Evolutionary conservation across 441 rosid genomes (phyloP).

Genomic region (Biscutella auriculata): DNA sequence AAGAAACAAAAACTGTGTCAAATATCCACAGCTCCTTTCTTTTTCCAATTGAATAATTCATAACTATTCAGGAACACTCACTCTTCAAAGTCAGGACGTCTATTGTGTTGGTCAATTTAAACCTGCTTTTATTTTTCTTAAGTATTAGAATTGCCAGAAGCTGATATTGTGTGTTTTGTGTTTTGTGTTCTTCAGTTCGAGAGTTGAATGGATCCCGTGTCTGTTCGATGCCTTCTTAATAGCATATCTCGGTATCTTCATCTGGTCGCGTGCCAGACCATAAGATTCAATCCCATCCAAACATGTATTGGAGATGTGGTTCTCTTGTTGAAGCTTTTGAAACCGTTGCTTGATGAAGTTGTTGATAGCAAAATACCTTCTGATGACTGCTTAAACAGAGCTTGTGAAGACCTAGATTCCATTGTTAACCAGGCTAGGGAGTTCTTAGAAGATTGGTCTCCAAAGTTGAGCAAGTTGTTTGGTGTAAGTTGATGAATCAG

Average conservation of each 20-base stretch:
- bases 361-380: constrained; percentile 45
- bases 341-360: constrained; percentile 63
- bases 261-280: constrained; percentile 68
- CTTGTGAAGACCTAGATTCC: constrained; percentile 61
- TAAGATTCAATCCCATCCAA: constrained; percentile 38
- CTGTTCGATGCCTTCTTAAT: constrained; percentile 61
- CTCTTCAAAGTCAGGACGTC: neutral
- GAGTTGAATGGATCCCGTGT: constrained; percentile 44
- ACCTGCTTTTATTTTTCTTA: too few relatives aligned
- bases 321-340: constrained; percentile 53
- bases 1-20: neutral
- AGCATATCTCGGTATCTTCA: constrained; percentile 78
- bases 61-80: neutral
- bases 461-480: constrained; percentile 61
- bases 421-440: constrained; percentile 68
- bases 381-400: constrained; percentile 42
- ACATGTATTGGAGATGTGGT: constrained; percentile 44
- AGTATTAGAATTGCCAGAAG: neutral
- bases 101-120: neutral
- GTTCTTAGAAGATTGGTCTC: constrained; percentile 62
- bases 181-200: constrained; percentile 1
- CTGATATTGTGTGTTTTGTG: constrained; percentile 9
- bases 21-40: neutral
- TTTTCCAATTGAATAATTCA: neutral
- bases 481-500: constrained; percentile 35